These are phyloP conservation scores for Diaporthe velutina DNA, from an alignment of 2,329 filamentous ascomycete genomes.

Conservation along the genomic window DNA sequence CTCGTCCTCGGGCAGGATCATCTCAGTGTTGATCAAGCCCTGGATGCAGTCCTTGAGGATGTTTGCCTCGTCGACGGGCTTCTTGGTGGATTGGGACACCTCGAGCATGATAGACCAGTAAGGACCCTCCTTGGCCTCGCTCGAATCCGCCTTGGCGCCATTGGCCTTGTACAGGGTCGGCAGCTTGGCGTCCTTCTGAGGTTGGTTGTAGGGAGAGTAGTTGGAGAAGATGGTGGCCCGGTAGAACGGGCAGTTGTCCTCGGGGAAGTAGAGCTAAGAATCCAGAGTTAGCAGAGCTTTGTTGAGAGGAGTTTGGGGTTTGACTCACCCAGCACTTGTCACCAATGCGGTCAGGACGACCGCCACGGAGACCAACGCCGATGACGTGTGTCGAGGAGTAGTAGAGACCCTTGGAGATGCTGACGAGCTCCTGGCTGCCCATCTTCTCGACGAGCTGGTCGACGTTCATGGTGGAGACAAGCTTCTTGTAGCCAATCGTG, in stretches of 20 bases:
- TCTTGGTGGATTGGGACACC: constrained; percentile 95
- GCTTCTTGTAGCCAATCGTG: constrained; percentile 90
- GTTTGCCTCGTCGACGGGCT: constrained; percentile 89
- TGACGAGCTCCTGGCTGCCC: constrained; percentile 86
- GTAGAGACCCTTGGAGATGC: constrained; percentile 89
- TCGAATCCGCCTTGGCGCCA: constrained; percentile 82
- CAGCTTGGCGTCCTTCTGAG: constrained; percentile 83
- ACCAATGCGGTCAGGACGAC: constrained; percentile 93
- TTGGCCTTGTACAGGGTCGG: constrained; percentile 88
- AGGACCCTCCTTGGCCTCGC: constrained; percentile 84
- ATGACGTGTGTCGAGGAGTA: constrained; percentile 98
- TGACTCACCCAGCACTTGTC: constrained; percentile 96
- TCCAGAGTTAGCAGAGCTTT: constrained; percentile 43
- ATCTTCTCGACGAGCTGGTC: constrained; percentile 90
- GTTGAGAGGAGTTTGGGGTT: no score
- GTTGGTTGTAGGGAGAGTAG: constrained; percentile 99
- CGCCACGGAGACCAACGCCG: constrained; percentile 92
- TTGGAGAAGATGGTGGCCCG: constrained; percentile 99
- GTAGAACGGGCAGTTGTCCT: constrained; percentile 99
- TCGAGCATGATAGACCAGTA: constrained; percentile 99
- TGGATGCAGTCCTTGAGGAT: constrained; percentile 92
- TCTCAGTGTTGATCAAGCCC: constrained; percentile 96
- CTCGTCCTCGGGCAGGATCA: constrained; percentile 91
- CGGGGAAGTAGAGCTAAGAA: constrained; percentile 91
- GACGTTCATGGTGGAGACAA: constrained; percentile 96